Base-by-base conservation (phyloP, 495 filamentous ascomycete genomes). In the Trichoderma erinaceum region DNA sequence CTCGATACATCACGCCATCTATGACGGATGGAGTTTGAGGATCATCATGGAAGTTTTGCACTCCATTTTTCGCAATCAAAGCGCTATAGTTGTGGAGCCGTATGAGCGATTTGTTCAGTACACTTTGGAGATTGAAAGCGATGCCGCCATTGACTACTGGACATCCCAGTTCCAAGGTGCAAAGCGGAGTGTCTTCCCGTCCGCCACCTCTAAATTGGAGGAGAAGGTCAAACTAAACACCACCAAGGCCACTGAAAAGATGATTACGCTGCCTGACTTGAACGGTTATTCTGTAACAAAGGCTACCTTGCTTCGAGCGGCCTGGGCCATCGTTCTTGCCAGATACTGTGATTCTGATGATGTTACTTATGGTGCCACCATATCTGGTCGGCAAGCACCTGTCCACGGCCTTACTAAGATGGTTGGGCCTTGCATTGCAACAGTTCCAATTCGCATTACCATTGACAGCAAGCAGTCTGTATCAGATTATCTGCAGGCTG, bases 341-440 rank as follows among this genome's bases (percentile, higher is more conserved):
- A 71, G 73, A 0, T 70, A 81, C 48, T 78, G 77, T 15, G 77
- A 73, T 0, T 73, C 73, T 0, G 72, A 77, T 18, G 81, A 83
- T 13, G 76, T 83, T 18, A 77, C 82, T 10, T 83, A 82, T 66
- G 81, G 80, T 16, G 77, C 82, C 68, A 68, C 81, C 12, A 72
- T 83, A 29, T 80, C 77, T 65, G 85, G 85, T 41, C 76, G 86
- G 0, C 75, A 80, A 27, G 77, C 78, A 8, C 72, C 78, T 11
- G 70, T 87, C 0, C 68, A 71, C 7, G 83, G 80, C 29, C 73
- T 88, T 15, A 74, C 74, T 16, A 73, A 78, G 21, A 82, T 86
- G 64, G 71, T 77, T 8, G 85, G 83, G 0, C 81, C 88, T 1
- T 76, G 86, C 1, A 82, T 89, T 50, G 81, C 86, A 23, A 88